Percentiles rank a stretch among this genome's conserved stretches.
Conservation (phyloP, 108 stramenopile species). For the Mediolabrus comicus region DNA sequence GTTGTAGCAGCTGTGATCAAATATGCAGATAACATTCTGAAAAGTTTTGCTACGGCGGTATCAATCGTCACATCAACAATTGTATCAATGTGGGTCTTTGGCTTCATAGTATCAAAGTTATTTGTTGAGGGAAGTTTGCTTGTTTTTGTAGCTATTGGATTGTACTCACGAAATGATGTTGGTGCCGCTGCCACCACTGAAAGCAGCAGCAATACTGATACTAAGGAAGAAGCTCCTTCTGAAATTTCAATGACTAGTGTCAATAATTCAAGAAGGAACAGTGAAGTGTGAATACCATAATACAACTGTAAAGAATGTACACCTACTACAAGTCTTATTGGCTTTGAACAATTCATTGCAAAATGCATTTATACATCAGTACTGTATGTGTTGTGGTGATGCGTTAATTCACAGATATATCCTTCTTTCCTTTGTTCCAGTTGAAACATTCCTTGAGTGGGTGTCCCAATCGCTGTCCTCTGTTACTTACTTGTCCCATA, state of each 20-base stretch:
- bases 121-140: constrained; percentile 31
- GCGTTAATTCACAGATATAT: too few species aligned
- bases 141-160: constrained; percentile 26
- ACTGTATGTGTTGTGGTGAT: too few species aligned
- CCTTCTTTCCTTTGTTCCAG: too few species aligned
- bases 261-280: not conserved
- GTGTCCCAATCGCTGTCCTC: too few species aligned
- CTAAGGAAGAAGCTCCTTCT: not conserved
- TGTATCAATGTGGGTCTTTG: constrained; percentile 53
- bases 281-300: not conserved
- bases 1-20: constrained; percentile 84
- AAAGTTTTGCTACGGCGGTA: constrained; percentile 73
- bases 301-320: too few species aligned
- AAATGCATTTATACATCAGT: too few species aligned
- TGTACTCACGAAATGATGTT: constrained; percentile 31
- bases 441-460: too few species aligned
- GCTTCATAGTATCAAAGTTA: constrained; percentile 36
- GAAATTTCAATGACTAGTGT: constrained; percentile 14
- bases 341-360: too few species aligned
- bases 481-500: too few species aligned
- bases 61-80: constrained; percentile 46
- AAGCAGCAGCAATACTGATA: not conserved
- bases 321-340: too few species aligned
- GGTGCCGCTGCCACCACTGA: not conserved
- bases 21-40: constrained; percentile 86